Conservation (phyloP, 75 land plant species). For the Pinus taeda region DNA sequence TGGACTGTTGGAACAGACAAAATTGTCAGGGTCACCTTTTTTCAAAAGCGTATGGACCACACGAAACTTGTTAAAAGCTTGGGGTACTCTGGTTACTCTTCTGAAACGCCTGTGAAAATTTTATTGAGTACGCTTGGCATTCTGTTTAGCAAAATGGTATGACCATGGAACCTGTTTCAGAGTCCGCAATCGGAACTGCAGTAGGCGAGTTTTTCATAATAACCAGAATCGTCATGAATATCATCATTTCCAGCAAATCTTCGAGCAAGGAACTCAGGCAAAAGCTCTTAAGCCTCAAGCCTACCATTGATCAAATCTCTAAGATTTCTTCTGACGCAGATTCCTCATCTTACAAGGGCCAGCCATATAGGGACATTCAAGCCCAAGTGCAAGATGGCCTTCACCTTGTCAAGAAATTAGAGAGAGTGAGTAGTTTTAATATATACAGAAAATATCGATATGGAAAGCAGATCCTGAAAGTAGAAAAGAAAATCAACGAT, state of each 20-base stretch:
- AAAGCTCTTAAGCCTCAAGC: background rate
- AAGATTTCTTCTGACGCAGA: background rate
- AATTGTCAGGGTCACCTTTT: too few relatives aligned
- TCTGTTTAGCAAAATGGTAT: too few relatives aligned
- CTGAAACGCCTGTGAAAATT: too few relatives aligned
- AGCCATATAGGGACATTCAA: background rate
- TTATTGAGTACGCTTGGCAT: too few relatives aligned
- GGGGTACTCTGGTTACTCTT: too few relatives aligned
- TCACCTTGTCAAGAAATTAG: background rate
- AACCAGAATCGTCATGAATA: background rate
- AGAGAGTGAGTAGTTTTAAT: background rate
- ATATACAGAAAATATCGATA: constrained; percentile 1
- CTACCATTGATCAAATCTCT: background rate
- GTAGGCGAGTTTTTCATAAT: background rate
- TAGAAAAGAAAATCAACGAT: background rate
- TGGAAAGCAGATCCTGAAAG: background rate
- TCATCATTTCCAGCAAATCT: background rate
- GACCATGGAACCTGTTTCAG: too few relatives aligned
- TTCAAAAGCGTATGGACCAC: too few relatives aligned
- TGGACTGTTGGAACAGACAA: too few relatives aligned
- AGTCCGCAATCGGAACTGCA: background rate
- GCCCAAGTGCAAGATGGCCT: background rate
- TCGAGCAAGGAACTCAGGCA: background rate
- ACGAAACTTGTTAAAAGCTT: too few relatives aligned
- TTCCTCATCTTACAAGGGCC: background rate